Evolutionary conservation across 305 asterid genomes (phyloP).

Genomic region (Solanum hybrid): DNA sequence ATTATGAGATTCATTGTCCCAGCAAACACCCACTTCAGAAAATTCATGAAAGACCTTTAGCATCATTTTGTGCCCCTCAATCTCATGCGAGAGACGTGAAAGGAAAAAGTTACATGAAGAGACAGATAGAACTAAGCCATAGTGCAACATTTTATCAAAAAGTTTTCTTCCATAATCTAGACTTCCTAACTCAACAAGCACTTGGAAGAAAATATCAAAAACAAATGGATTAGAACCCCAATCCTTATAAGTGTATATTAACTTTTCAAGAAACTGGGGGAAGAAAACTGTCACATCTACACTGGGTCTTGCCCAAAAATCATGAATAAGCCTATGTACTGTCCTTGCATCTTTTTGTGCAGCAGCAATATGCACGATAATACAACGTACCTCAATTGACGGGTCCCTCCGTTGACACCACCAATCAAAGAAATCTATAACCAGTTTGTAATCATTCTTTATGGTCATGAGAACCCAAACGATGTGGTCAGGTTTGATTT

Average conservation of each 20-base stretch:
- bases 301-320: constrained; percentile 38
- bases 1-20: constrained; percentile 74
- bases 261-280: constrained; percentile 53
- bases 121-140: constrained; percentile 59
- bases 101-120: constrained; percentile 75
- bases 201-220: constrained; percentile 73
- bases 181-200: constrained; percentile 48
- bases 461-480: constrained; percentile 82
- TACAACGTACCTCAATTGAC: constrained; percentile 77
- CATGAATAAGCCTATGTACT: constrained; percentile 40
- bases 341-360: constrained; percentile 44
- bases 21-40: constrained; percentile 54
- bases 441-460: constrained; percentile 56
- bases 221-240: constrained; percentile 84
- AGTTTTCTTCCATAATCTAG: constrained; percentile 57
- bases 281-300: constrained; percentile 29
- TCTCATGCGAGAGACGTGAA: constrained; percentile 40
- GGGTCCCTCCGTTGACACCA: constrained; percentile 59
- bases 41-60: constrained; percentile 51
- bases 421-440: constrained; percentile 64
- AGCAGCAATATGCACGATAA: constrained; percentile 61
- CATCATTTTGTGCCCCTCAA: constrained; percentile 31
- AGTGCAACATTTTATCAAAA: constrained; percentile 58
- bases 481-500: constrained; percentile 66
- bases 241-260: constrained; percentile 70